Evolutionary conservation across 805 yeast species (phyloP), one percentile per base, ranked within the genome.

Genomic region (Myxozyma monticola): DNA sequence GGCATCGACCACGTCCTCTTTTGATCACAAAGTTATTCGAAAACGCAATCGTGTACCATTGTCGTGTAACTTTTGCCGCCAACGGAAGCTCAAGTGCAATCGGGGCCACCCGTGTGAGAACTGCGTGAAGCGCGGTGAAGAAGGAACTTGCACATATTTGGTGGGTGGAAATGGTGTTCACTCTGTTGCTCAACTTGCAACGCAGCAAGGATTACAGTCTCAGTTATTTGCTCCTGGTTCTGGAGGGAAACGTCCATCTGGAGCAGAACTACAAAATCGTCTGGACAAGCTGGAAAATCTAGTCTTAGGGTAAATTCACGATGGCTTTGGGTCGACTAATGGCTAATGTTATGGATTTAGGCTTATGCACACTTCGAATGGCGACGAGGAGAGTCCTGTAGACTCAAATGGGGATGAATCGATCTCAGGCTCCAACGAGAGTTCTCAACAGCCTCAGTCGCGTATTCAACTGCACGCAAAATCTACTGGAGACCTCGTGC

Each of bases 41-140:
- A 55, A 53, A 21, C 63, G 69, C n/a, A 57, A 62, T 21, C 37
- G 70, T 35, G 60, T 56, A 8, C 68, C 69, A 12, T 48, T 62
- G 22, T 64, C 64, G 50, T 67, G 71, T 50, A 53, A 53, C 29
- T 62, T 60, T 33, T 67, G 71, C 47, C 62, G 69, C 4, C 59
- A 59, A 39, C 54, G 70, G 21, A 68, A 67, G 51, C 61, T 67
- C 15, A 65, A 64, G 38, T 67, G 71, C 45, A 67, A 66, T 41
- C 59, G 68, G 12, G 62, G 61, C 30, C 65, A 61, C 48, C 71
- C 71, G 1, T 67, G 71, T 44, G 56, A 62, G 12, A 65, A 59
- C 37, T 67, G 71, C 48, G 45, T 59, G 33, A 59, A 59, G 51
- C 60, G 64, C 22, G 62, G 62, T 3, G 54, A 51, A 22, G 56